Evolutionary conservation across 441 rosid genomes (phyloP), one percentile per base, ranked within the genome.

Genomic region (Gossypium schwendimanii): DNA sequence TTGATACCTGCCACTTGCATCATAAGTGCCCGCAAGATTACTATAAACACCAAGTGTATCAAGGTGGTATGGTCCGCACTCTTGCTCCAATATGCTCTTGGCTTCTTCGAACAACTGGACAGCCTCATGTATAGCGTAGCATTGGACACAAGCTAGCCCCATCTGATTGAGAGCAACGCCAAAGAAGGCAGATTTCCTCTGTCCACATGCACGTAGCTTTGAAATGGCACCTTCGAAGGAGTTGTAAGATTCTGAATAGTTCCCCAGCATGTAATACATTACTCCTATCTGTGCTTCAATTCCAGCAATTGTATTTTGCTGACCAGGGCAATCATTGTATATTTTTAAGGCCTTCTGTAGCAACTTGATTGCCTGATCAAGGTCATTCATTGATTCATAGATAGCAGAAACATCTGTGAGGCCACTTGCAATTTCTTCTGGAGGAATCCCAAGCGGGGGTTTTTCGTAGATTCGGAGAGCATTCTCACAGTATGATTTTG

Each of bases 21-120:
- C 91, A 74, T 89, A 89, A 23, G 85, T 84, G 72, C 93, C 93
- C 4, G 91, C 87, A 44, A 89, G 91, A 73, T 89, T 89, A 74
- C 86, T 89, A 64, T 85, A 89, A 3, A 89, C 83, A 39, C 87
- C 93, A 5, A 89, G 89, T 23, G 91, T 89, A 80, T 89, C 91
- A 2, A 86, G 87, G 65, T 89, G 93, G 72, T 75, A 82, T 0
- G 88, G 86, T 65, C 93, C 91, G 47, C 72, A 87, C 72, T 85
- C 86, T 83, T 87, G 82, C 65, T 89, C 93, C 78, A 85, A 65
- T 68, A 87, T 68, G 58, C 55, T 54, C 80, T 82, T 85, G 71
- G 93, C 86, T 73, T 89, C 89, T 81, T 85, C 93, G 24, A 89
- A 84, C 75, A 89, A 57, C 69, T 83, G 87, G 41, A 80, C 85